Base-by-base conservation (phyloP, 768 basidiomycete species). In the Tylopilus vinaceipallidus region DNA sequence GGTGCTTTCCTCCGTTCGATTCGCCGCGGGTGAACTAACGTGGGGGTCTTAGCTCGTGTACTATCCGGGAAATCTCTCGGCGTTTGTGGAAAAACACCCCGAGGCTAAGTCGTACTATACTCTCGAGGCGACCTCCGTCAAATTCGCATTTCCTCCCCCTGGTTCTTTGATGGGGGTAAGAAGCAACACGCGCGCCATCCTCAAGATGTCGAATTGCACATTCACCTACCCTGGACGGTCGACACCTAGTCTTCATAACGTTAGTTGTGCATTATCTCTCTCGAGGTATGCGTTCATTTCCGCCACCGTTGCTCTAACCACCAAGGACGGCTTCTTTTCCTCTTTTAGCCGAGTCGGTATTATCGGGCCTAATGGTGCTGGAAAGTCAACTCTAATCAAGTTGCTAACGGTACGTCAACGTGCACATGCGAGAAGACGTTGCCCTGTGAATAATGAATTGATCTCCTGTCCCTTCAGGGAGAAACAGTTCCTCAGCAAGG, bases 61-160 rank as follows among this genome's bases (percentile, higher is more conserved):
- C 73, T 98, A 98, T 71, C 84, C 81, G 27, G 95, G 95, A 49
- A 95, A 95, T 71, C 81, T 98, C 29, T 91, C 91, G 34, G 72
- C 80, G 26, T 98, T 98, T 67, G 95, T 97, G 46, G 86, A 81
- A 62, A 80, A 82, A 56, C 91, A 93, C 57, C 95, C 95, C 3
- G 89, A 94, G 64, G 95, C 94, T 32, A 91, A 85, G 73, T 92
- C 94, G 3, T 98, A 97, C 78, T 98, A 98, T 75, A 95, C 92
- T 29, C 83, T 98, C 20, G 86, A 91, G 29, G 95, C 93, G 6
- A 93, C 89, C 48, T 85, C 89, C 52, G 85, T 97, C 74, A 94
- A 91, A 72, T 95, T 98, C 75, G 74, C 91, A 30, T 98, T 98
- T 81, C 95, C 95, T 32, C 80, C 93, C 23, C 95, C 95, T 35